Conservation (phyloP, 1,284 basidiomycete genomes). For the Pyrrhoderma lamaoense region DNA sequence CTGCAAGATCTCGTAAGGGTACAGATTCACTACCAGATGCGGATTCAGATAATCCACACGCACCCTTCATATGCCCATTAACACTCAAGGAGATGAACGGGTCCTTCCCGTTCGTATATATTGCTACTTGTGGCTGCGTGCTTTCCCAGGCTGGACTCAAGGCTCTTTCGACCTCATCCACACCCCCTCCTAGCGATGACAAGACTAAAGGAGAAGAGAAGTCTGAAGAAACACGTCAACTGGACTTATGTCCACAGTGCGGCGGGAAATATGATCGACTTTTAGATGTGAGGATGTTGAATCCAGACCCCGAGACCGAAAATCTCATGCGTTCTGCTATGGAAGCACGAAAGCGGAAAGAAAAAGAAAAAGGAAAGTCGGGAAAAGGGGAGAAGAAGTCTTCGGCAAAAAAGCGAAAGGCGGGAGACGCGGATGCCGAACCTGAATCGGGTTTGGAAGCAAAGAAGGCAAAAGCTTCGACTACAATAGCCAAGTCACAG, state of each 20-base stretch:
- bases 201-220: slow-evolving; percentile 20
- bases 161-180: slow-evolving; percentile 42
- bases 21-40: slow-evolving; percentile 26
- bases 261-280: slow-evolving; percentile 53
- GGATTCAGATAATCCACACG: slow-evolving; percentile 36
- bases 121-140: slow-evolving; percentile 84
- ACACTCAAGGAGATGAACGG: slow-evolving; percentile 93
- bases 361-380: slow-evolving; percentile 47
- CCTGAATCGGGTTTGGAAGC: slow-evolving; percentile 25
- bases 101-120: slow-evolving; percentile 77
- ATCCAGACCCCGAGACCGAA: slow-evolving; percentile 57
- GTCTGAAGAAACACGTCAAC: slow-evolving; percentile 24
- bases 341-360: slow-evolving; percentile 30
- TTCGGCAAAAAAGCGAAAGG: slow-evolving; percentile 31
- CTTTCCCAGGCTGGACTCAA: slow-evolving; percentile 73
- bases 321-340: slow-evolving; percentile 45
- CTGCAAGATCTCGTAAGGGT: slow-evolving; percentile 27
- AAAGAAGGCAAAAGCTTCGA: slow-evolving; percentile 35
- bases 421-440: slow-evolving; percentile 11
- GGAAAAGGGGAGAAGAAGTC: slow-evolving; percentile 46
- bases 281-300: slow-evolving; percentile 51
- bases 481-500: slow-evolving; percentile 29
- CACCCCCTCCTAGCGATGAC: slow-evolving; percentile 25
- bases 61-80: slow-evolving; percentile 82
- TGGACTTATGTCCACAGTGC: slow-evolving; percentile 69